Evolutionary conservation across 2,329 filamentous ascomycete genomes (phyloP), one percentile per base, ranked within the genome.

Genomic region (Talaromyces sp.): DNA sequence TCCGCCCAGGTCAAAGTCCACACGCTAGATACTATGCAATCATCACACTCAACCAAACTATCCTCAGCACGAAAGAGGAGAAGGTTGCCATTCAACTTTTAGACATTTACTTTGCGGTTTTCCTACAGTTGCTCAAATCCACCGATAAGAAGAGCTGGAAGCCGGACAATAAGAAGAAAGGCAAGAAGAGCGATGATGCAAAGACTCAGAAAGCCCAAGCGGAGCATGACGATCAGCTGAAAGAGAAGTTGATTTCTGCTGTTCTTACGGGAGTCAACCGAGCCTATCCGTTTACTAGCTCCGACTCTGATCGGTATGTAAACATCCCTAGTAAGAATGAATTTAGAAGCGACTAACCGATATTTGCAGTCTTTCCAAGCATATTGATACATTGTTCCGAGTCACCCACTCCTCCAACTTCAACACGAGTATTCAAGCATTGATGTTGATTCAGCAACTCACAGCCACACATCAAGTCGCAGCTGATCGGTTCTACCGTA

Each of bases 391-490:
- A 3, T 85, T 99, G 31, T 99, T 97, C 84, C 89, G 88, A 72
- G 95, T 99, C 72, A 96, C 95, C 0, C 95, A 99, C 78, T 98
- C 94, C 0, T 92, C 94, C 64, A 99, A 99, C 78, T 98, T 99
- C 85, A 99, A 98, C 80, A 99, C 95, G 0, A 95, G 93, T 74
- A 92, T 99, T 43, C 95, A 99, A 78, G 94, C 95, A 39, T 85
- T 99, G 69, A 90, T 97, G 80, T 83, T 99, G 57, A 96, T 99
- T 69, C 95, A 98, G 75, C 95, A 98, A 76, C 85, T 99, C 33
- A 91, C 93, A 0, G 83, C 88, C 1, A 87, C 89, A 3, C 92
- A 95, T 75, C 90, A 93, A 72, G 83, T 94, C 62, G 89, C 90
- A 4, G 89, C 90, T 13, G 95, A 99, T 73, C 87, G 95, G 67